Evolutionary conservation across 805 yeast genomes (phyloP).

Genomic region (Priceomyces melissophilus): DNA sequence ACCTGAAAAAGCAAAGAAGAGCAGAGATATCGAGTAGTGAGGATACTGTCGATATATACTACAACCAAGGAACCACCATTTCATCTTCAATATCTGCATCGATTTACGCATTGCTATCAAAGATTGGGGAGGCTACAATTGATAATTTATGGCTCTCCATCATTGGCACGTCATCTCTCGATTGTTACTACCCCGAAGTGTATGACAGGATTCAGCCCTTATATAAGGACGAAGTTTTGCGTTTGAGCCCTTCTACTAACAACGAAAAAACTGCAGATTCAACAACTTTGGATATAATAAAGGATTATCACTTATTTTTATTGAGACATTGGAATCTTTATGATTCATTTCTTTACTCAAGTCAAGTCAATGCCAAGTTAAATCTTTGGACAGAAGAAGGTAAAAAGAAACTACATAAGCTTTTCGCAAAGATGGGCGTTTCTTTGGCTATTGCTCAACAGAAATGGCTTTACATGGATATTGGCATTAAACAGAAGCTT

Average conservation of each 20-base stretch:
- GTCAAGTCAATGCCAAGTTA: constrained; percentile 83
- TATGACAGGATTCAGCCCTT: constrained; percentile 72
- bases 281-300: constrained; percentile 59
- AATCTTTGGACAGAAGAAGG: constrained; percentile 92
- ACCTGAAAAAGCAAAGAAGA: constrained; percentile 38
- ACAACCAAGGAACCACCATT: constrained; percentile 77
- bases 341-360: constrained; percentile 87
- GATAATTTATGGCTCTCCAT: constrained; percentile 81
- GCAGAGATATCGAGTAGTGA: constrained; percentile 46
- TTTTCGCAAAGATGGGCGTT: constrained; percentile 96
- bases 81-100: constrained; percentile 74
- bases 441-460: constrained; percentile 86
- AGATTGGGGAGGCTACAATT: constrained; percentile 75
- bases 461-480: constrained; percentile 88
- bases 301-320: constrained; percentile 81
- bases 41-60: constrained; percentile 65
- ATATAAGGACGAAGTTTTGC: constrained; percentile 74
- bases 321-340: constrained; percentile 92
- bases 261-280: constrained; percentile 37
- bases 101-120: constrained; percentile 72
- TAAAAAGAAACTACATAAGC: constrained; percentile 74
- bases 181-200: constrained; percentile 67
- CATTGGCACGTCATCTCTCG: constrained; percentile 82
- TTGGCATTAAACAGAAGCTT: constrained; percentile 69
- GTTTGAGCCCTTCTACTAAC: constrained; percentile 48